phyloP scores from a whole-genome alignment of 2,329 filamentous ascomycete genomes.

The Ophiocordyceps unilateralis region DNA sequence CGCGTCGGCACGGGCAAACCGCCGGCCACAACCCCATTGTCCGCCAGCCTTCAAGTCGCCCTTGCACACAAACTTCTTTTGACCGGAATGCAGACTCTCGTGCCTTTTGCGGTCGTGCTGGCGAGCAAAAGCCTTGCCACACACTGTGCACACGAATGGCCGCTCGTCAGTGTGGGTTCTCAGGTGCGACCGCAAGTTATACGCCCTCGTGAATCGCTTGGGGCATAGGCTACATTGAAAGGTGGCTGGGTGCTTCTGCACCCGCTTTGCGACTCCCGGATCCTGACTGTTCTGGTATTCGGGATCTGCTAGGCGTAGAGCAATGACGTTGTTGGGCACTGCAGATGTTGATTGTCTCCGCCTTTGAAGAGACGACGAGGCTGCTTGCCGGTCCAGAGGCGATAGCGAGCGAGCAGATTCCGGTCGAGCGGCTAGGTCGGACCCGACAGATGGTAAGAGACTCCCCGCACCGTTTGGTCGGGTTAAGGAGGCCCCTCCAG shows the following conservation, averaged over 20 bases:
- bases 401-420: constrained; percentile 40
- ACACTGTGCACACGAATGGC: constrained; percentile 93
- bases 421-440: constrained; percentile 24
- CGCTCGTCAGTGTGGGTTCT: constrained; percentile 95
- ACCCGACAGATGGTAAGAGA: constrained; percentile 33
- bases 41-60: constrained; percentile 71
- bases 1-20: constrained; percentile 90
- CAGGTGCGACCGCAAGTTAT: constrained; percentile 88
- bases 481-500: constrained; percentile 21
- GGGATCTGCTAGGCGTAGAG: constrained; percentile 80
- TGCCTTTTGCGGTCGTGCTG: constrained; percentile 96
- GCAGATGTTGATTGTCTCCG: constrained; percentile 46
- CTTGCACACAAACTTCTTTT: constrained; percentile 97
- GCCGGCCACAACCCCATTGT: constrained; percentile 81
- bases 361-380: constrained; percentile 14
- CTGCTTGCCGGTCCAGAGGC: constrained; percentile 35
- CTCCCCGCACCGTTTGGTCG: constrained; percentile 22
- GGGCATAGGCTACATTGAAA: constrained; percentile 91
- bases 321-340: constrained; percentile 49
- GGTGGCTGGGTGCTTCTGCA: constrained; percentile 92
- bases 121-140: constrained; percentile 89
- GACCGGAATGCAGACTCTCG: constrained; percentile 86
- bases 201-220: constrained; percentile 89
- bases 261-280: constrained; percentile 53
- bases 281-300: constrained; percentile 54